Evolutionary conservation across 1,284 basidiomycete species (phyloP).

Genomic region (Phenoliferia sp.): DNA sequence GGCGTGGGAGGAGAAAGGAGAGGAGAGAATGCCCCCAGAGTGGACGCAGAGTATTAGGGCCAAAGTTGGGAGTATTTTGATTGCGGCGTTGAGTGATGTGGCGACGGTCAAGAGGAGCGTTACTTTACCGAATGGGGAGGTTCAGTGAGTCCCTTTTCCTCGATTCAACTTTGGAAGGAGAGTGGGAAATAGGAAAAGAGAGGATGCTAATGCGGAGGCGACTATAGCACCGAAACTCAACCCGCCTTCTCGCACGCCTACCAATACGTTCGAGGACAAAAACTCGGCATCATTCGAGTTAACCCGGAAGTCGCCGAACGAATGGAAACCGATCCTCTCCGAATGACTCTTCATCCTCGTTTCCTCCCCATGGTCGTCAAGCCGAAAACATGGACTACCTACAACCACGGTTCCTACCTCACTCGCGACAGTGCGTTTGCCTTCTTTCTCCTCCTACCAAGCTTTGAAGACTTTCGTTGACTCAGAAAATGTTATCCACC

Average conservation of each 20-base stretch:
- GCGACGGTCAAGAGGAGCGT: conserved; percentile 69
- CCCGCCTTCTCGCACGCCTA: conserved; percentile 90
- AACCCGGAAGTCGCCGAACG: conserved; percentile 76
- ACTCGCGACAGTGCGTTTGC: conserved; percentile 60
- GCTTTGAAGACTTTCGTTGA: not conserved
- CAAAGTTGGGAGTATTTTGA: conserved; percentile 74
- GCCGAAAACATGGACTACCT: conserved; percentile 78
- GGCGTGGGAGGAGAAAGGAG: conserved; percentile 30
- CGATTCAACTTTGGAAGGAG: not conserved
- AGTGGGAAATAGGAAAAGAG: no score
- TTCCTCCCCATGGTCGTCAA: conserved; percentile 93
- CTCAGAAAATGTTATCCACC: not conserved
- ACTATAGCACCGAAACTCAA: conserved; percentile 67
- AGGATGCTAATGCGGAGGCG: no score
- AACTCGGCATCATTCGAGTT: conserved; percentile 82
- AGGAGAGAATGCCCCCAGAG: conserved; percentile 53
- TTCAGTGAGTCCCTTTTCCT: conserved; percentile 6
- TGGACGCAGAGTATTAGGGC: conserved; percentile 78
- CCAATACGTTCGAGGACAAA: conserved; percentile 87
- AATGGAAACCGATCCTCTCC: conserved; percentile 69
- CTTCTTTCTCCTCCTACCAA: not conserved
- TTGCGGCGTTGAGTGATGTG: conserved; percentile 76
- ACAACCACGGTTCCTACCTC: conserved; percentile 80
- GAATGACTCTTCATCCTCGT: conserved; percentile 80
- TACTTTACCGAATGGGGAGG: conserved; percentile 43